Base-by-base conservation (phyloP, 352 stramenopile genomes). In the Globisporangium yorkense region DNA sequence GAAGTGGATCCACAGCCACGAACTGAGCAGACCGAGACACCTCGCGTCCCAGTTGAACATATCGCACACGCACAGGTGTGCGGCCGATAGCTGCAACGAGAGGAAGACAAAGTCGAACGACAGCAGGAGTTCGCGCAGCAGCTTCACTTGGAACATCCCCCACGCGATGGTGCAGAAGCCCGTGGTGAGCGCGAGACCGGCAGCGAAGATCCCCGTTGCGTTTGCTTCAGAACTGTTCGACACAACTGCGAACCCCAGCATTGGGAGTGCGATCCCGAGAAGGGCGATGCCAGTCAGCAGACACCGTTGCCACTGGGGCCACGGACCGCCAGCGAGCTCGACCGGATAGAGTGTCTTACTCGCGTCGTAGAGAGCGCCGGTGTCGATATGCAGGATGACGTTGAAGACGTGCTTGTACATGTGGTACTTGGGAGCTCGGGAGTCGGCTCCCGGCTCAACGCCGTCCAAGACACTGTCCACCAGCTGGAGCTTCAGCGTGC, bases 101-200 rank as follows among this genome's bases (percentile, higher is more conserved):
- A 65, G 27, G 47, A 70, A 71, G 18, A 59, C 3, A 13, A 70
- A 60, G 29, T 74, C 63, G 29, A 74, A 70, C 1, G 63, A 68
- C 24, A 16, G 18, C 5, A 54, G 45, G 12, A 71, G 33, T 1
- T 54, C 39, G 16, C 40, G 21, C 5, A 71, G 37, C 7, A 71
- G 20, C 37, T 57, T 37, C 6, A 37, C 24, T 29, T 57, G 51
- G 27, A 39, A 37, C 51, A 57, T 39, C 5, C 5, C 41, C 51
- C 51, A 57, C n/a, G 24, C 5, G 37, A 37, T 24, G 7, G 21
- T 27, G 39, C 35, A 57, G 35, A 57, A 15, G 21, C 33, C 10
- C 39, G 12, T 18, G 0, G 51, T 57, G 35, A 35, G 8, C 21
- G 5, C 39, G 39, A 57, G 51, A 21, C 51, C 51, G 18, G 40